These are phyloP conservation scores for Acarospora socialis DNA, from an alignment of 2,329 filamentous ascomycete genomes.

Conservation along the genomic window DNA sequence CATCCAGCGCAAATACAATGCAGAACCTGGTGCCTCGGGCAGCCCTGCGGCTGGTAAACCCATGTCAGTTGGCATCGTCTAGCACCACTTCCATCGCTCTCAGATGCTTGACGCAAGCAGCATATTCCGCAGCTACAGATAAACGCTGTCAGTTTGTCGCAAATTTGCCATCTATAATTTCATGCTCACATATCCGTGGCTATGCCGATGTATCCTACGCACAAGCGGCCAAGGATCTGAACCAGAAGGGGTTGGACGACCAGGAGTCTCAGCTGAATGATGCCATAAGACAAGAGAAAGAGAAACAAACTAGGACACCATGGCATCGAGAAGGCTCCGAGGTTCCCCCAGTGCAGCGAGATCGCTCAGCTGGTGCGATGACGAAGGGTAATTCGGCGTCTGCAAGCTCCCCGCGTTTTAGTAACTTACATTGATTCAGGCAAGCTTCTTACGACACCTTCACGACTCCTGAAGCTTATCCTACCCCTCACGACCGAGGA, in stretches of 20 bases:
- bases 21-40: too few relatives aligned
- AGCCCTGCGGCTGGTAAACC: too few relatives aligned
- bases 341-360: constrained; percentile 10
- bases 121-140: too few relatives aligned
- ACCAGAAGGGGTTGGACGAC: constrained; percentile 2
- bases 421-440: constrained; percentile 6
- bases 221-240: not conserved
- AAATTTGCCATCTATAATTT: too few relatives aligned
- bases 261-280: constrained; percentile 3
- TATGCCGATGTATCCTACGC: too few relatives aligned
- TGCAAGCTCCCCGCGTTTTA: not conserved
- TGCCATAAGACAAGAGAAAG: constrained; percentile 9
- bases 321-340: constrained; percentile 15
- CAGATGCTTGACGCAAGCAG: too few relatives aligned
- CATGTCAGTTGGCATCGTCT: too few relatives aligned
- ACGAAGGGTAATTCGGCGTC: constrained; percentile 7
- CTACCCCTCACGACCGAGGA: constrained; percentile 55
- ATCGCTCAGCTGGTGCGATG: constrained; percentile 12
- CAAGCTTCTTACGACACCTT: constrained; percentile 14
- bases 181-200: too few relatives aligned
- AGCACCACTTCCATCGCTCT: too few relatives aligned
- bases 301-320: constrained; percentile 13
- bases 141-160: too few relatives aligned
- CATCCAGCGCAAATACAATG: too few relatives aligned
- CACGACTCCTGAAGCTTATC: constrained; percentile 52